Evolutionary conservation across 2,329 filamentous ascomycete species (phyloP).

Genomic region (Alternaria sp.): DNA sequence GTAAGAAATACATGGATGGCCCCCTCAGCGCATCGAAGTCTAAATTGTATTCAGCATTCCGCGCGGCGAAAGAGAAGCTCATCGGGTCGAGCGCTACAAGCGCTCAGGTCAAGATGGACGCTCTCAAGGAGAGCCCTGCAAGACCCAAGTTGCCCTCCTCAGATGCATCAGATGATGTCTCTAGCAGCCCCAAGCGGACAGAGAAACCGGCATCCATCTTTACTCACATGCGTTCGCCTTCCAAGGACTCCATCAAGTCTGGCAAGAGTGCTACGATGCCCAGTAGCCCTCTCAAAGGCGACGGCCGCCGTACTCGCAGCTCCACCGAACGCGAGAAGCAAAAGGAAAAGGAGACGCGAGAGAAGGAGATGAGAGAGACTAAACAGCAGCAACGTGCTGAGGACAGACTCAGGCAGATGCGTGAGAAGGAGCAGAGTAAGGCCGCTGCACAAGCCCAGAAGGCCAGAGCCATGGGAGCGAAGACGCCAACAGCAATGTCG

Average conservation of each 20-base stretch:
- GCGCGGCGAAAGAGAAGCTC: constrained; percentile 84
- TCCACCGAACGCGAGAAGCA: constrained; percentile 68
- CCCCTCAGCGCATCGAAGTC: constrained; percentile 92
- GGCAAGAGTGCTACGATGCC: constrained; percentile 33
- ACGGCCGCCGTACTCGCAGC: constrained; percentile 63
- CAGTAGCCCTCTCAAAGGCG: constrained; percentile 47
- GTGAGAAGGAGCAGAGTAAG: constrained; percentile 75
- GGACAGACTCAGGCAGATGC: constrained; percentile 72
- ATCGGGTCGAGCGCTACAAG: constrained; percentile 73
- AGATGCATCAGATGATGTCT: constrained; percentile 45
- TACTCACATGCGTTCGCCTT: constrained; percentile 48
- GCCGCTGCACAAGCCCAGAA: constrained; percentile 59
- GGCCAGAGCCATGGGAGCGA: constrained; percentile 52
- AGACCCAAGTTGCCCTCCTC: constrained; percentile 38
- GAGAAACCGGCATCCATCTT: constrained; percentile 46
- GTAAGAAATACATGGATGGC: constrained; percentile 69
- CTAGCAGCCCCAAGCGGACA: constrained; percentile 46
- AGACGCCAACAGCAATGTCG: constrained; percentile 59
- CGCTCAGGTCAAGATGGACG: constrained; percentile 66
- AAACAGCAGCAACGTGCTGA: constrained; percentile 70
- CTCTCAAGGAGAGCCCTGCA: constrained; percentile 51
- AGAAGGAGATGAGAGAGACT: constrained; percentile 62
- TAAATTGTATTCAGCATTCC: constrained; percentile 88
- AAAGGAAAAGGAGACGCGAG: constrained; percentile 66
- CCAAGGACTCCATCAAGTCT: constrained; percentile 48